These are phyloP conservation scores for Leccinum insigne DNA, from an alignment of 1,284 basidiomycete genomes.

Conservation along the genomic window DNA sequence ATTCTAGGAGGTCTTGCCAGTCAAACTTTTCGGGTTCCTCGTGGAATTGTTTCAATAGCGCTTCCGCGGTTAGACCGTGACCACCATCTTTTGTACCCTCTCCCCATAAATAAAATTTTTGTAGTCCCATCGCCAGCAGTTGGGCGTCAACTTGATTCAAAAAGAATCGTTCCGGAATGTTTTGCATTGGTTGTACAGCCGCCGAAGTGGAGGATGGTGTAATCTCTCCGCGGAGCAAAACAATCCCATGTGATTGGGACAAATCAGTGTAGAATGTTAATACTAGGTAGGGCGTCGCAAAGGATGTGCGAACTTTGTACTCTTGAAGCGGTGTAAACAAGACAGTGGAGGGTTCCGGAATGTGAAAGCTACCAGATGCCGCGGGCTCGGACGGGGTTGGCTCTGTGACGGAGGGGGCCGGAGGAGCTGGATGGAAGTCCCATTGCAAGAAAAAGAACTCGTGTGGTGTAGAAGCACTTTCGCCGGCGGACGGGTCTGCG, in stretches of 20 bases:
- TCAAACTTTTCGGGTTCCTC: constrained; percentile 70
- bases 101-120: constrained; percentile 81
- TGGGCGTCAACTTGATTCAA: constrained; percentile 83
- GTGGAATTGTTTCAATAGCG: constrained; percentile 68
- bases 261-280: constrained; percentile 95
- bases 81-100: constrained; percentile 31
- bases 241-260: constrained; percentile 74
- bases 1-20: constrained; percentile 69
- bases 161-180: constrained; percentile 48
- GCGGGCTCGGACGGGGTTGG: constrained; percentile 43
- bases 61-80: constrained; percentile 35
- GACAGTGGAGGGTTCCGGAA: constrained; percentile 65
- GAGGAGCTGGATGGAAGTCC: constrained; percentile 72
- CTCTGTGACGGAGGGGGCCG: constrained; percentile 40
- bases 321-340: constrained; percentile 95
- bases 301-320: constrained; percentile 87
- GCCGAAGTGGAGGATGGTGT: constrained; percentile 61
- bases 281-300: constrained; percentile 90
- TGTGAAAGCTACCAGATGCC: constrained; percentile 30
- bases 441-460: constrained; percentile 93
- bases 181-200: constrained; percentile 19
- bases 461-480: constrained; percentile 43
- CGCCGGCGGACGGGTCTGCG: constrained; percentile 30
- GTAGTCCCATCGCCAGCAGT: constrained; percentile 72
- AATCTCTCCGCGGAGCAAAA: constrained; percentile 92